Conservation (phyloP, 306 rosid species). For the Chamaecrista fasciculata region DNA sequence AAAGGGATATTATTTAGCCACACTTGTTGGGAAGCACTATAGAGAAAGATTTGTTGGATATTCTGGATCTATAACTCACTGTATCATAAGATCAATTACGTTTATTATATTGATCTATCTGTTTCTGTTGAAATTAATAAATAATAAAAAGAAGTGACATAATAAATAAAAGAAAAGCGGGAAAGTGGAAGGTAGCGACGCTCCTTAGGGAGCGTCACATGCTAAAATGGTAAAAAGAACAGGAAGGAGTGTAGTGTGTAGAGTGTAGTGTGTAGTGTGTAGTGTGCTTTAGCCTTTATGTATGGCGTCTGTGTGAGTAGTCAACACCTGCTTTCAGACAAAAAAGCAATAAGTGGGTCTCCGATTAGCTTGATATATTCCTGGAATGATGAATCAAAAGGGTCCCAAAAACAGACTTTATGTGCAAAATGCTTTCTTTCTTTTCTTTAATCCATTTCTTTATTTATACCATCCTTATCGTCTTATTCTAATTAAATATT, state of each 20-base stretch:
- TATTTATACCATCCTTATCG: background rate
- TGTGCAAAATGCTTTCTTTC: slow-evolving; percentile 25
- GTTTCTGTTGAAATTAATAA: no score
- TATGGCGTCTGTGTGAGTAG: slow-evolving; percentile 43
- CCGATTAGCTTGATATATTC: slow-evolving; percentile 50
- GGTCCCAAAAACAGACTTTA: slow-evolving; percentile 49
- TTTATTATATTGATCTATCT: no score
- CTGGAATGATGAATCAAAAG: slow-evolving; percentile 45
- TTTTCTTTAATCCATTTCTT: no score
- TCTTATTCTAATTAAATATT: background rate
- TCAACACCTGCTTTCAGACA: slow-evolving; percentile 88
- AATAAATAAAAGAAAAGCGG: no score
- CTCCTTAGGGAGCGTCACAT: background rate
- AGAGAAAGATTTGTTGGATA: background rate
- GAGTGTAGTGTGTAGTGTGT: no score
- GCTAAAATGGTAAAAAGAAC: background rate
- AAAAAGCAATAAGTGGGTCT: slow-evolving; percentile 54
- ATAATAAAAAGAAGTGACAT: no score
- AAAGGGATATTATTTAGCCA: background rate
- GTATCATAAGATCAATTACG: background rate
- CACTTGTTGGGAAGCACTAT: background rate
- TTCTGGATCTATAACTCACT: background rate
- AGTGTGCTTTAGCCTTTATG: no score
- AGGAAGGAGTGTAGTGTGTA: background rate
- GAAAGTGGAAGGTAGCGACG: background rate